phyloP scores from a whole-genome alignment of 768 basidiomycete genomes.

The Stropharia rugosoannulata region DNA sequence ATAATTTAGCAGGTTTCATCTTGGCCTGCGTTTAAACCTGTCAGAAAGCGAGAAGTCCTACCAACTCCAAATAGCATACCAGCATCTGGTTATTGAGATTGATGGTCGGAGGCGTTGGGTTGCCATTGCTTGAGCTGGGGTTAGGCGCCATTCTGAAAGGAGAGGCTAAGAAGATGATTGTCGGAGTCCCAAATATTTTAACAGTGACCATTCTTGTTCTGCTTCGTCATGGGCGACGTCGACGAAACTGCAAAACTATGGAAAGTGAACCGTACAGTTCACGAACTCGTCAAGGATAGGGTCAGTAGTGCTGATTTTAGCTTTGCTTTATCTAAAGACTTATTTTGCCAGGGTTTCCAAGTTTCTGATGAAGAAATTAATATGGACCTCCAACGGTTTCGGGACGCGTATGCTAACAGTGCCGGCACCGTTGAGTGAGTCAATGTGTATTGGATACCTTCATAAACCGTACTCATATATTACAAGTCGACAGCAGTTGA shows the following conservation, averaged over 20 bases:
- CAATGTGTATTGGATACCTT: conserved; percentile 1
- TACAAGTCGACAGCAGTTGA: conserved; percentile 79
- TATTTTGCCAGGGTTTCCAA: conserved; percentile 72
- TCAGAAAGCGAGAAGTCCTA: conserved; percentile 2
- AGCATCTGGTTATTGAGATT: conserved; percentile 39
- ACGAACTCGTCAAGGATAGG: conserved; percentile 94
- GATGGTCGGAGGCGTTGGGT: conserved; percentile 15
- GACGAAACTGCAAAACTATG: conserved; percentile 89
- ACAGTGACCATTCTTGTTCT: conserved; percentile 18
- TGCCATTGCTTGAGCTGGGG: conserved; percentile 35
- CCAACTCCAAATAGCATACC: conserved; percentile 31
- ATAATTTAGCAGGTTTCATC: conserved; percentile 88
- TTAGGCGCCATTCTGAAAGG: conserved; percentile 42
- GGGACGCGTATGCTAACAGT: conserved; percentile 65
- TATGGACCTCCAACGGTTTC: conserved; percentile 83
- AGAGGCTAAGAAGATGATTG: conserved; percentile 13
- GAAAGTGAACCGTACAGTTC: conserved; percentile 95
- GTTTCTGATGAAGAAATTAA: conserved; percentile 94
- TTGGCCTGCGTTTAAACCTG: conserved; percentile 44
- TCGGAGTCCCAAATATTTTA: conserved; percentile 59
- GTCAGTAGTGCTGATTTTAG: conserved; percentile 43
- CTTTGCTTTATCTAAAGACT: conserved; percentile 23
- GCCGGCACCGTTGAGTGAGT: conserved; percentile 86
- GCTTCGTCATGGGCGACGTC: conserved; percentile 57
- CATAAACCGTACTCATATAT: not conserved